These are phyloP conservation scores for Cornus florida DNA, from an alignment of 148 eudicot genomes.

Conservation along the genomic window DNA sequence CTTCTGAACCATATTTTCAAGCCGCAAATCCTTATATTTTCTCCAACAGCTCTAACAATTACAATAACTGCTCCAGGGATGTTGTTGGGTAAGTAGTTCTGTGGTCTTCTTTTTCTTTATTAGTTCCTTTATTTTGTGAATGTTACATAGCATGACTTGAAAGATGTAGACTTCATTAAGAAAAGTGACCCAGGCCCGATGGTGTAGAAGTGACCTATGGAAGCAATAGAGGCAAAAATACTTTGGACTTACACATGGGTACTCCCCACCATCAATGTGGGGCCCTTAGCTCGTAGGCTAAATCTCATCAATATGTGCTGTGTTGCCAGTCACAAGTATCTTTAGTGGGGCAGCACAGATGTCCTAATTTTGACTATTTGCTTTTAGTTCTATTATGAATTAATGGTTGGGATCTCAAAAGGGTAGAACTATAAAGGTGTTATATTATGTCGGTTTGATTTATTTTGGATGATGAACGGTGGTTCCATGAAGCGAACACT, in stretches of 20 bases:
- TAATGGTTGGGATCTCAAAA: background rate
- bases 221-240: background rate
- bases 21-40: constrained; percentile 38
- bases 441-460: too few relatives aligned
- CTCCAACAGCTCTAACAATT: constrained; percentile 25
- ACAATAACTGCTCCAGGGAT: constrained; percentile 29
- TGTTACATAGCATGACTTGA: background rate
- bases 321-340: background rate
- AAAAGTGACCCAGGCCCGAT: background rate
- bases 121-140: background rate
- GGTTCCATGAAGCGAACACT: background rate
- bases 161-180: background rate
- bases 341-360: background rate
- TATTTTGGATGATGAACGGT: background rate
- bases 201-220: background rate
- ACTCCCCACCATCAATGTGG: background rate
- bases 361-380: background rate
- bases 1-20: constrained; percentile 51
- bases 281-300: background rate
- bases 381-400: background rate
- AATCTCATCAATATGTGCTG: background rate
- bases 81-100: constrained; percentile 41
- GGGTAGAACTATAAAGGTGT: background rate
- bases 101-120: background rate
- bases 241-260: background rate